Evolutionary conservation across 148 eudicot species (phyloP).

Genomic region (Cornus suecica): DNA sequence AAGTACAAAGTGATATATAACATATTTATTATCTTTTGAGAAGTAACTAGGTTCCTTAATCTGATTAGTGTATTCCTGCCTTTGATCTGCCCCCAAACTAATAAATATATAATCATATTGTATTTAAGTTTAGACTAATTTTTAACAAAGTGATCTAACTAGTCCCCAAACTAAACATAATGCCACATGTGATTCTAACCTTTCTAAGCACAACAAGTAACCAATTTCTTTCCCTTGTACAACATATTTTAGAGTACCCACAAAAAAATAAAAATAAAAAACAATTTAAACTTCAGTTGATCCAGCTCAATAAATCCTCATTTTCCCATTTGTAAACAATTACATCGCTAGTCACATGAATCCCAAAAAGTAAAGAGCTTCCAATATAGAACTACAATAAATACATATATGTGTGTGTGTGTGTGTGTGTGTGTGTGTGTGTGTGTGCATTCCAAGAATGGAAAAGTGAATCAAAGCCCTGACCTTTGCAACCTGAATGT

Average conservation of each 20-base stretch:
- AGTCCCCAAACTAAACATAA: too few relatives aligned
- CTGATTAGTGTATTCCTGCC: neutral
- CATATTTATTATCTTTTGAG: too few relatives aligned
- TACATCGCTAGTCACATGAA: neutral
- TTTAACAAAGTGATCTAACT: too few relatives aligned
- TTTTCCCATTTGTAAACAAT: neutral
- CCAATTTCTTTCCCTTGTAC: neutral
- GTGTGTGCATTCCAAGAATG: neutral
- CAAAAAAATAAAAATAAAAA: too few relatives aligned
- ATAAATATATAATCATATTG: too few relatives aligned
- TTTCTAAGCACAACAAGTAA: neutral
- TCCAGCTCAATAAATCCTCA: neutral
- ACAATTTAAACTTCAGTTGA: neutral
- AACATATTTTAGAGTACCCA: too few relatives aligned
- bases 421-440: neutral
- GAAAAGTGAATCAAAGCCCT: constrained; percentile 11
- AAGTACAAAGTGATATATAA: neutral
- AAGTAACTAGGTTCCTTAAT: neutral
- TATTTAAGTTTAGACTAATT: too few relatives aligned
- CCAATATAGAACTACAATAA: too few relatives aligned
- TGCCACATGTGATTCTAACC: neutral
- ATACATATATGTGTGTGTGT: neutral
- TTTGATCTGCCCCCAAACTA: neutral
- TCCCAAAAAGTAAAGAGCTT: neutral
- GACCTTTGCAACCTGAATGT: constrained; percentile 91